These are phyloP conservation scores for Pseudophaeomoniella oleicola DNA, from an alignment of 2,329 filamentous ascomycete species.

Conservation along the genomic window DNA sequence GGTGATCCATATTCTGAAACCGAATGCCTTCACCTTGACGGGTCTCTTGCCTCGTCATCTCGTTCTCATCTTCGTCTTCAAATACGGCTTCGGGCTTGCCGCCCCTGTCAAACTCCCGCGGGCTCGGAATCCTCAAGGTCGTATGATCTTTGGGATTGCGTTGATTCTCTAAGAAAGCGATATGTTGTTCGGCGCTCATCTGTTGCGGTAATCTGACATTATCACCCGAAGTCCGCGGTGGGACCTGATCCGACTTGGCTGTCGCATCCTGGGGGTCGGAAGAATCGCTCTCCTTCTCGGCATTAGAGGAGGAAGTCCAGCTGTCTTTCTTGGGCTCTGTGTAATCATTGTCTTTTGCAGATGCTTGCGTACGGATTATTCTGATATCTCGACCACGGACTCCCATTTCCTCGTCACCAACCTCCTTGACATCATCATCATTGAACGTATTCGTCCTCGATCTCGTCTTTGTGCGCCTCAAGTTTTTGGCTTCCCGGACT, in stretches of 20 bases:
- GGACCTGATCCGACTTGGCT: conserved; percentile 2
- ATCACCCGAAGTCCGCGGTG: conserved; percentile 17
- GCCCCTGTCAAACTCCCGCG: conserved; percentile 76
- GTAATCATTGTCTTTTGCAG: conserved; percentile 12
- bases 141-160: conserved; percentile 57
- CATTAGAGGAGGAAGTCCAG: background rate
- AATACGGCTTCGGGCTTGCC: conserved; percentile 50
- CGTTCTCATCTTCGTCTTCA: conserved; percentile 24
- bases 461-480: conserved; percentile 50
- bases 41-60: conserved; percentile 11
- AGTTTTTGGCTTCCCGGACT: conserved; percentile 54
- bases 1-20: conserved; percentile 1
- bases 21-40: conserved; percentile 1
- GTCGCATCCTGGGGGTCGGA: conserved; percentile 2
- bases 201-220: conserved; percentile 37
- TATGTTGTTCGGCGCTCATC: conserved; percentile 59
- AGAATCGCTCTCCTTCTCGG: background rate
- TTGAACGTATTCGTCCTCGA: conserved; percentile 35
- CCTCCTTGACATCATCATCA: conserved; percentile 23
- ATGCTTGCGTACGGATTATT: conserved; percentile 19
- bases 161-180: conserved; percentile 76
- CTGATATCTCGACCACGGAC: conserved; percentile 22
- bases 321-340: background rate
- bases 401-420: conserved; percentile 20
- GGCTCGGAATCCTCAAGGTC: conserved; percentile 77